phyloP scores from a whole-genome alignment of 1,139 yeast genomes.

The Pichia sp. region DNA sequence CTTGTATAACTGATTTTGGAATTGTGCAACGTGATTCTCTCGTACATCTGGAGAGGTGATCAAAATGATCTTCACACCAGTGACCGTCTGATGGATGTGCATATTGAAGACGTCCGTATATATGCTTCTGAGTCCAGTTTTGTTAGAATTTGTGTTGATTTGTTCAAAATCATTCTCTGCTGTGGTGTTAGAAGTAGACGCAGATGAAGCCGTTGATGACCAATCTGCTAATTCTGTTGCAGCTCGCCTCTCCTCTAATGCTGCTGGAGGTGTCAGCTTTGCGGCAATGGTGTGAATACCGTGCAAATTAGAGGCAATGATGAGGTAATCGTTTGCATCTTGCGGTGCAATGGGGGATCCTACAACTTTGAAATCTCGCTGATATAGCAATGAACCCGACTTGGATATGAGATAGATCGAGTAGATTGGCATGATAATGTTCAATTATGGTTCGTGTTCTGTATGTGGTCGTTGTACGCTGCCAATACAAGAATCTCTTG shows the following conservation, averaged over 20 bases:
- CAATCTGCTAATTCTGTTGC: too few species aligned
- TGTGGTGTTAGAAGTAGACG: too few species aligned
- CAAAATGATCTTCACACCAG: conserved; percentile 62
- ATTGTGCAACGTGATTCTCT: conserved; percentile 8
- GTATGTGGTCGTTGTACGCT: too few species aligned
- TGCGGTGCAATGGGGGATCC: conserved; percentile 48
- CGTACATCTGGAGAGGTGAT: conserved; percentile 35
- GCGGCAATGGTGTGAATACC: conserved; percentile 96
- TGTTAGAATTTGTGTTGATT: conserved; percentile 29
- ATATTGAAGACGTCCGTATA: conserved; percentile 58
- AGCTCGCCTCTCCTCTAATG: too few species aligned
- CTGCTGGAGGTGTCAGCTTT: conserved; percentile 49
- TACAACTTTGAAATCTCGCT: conserved; percentile 47
- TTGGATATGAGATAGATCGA: conserved; percentile 61
- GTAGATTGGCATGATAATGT: conserved; percentile 51
- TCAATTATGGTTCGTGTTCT: too few species aligned
- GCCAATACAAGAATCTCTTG: too few species aligned
- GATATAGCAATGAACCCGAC: conserved; percentile 91
- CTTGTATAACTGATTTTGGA: conserved; percentile 47
- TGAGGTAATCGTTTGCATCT: conserved; percentile 80
- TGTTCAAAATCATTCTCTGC: background rate
- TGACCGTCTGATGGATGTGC: conserved; percentile 56
- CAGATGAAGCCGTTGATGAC: too few species aligned
- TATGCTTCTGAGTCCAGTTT: conserved; percentile 48
- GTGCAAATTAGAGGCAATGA: conserved; percentile 89